Evolutionary conservation across 352 stramenopile genomes (phyloP), one percentile per base, ranked within the genome.

Genomic region (Saprolegnia parasitica): DNA sequence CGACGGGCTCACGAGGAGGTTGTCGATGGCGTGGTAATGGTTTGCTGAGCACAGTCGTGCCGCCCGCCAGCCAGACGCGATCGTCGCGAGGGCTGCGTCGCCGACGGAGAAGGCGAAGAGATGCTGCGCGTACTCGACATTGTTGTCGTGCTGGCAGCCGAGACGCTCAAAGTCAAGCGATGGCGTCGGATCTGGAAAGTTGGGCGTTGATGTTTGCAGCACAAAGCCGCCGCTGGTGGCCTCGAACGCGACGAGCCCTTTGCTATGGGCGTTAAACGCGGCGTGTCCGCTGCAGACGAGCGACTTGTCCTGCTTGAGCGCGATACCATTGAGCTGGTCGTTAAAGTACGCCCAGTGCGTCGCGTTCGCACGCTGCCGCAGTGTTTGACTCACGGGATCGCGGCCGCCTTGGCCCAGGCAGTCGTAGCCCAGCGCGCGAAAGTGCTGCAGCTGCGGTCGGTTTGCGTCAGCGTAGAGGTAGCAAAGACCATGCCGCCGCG

Each of bases 291-390:
- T 75, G 63, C 85, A 93, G 24, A 85, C 47, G 1, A 46, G 71
- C 0, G 63, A 45, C 52, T 76, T 72, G n/a, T 72, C 64, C 18
- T 64, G 72, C 37, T 29, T 67, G 16, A 55, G 21, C 6, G 84
- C 82, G 52, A 90, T 86, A 20, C 80, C 83, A 47, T 90, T 89
- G 39, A 90, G 68, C 63, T 93, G 85, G 71, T 93, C 85, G 52
- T 90, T 93, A 54, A 89, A 91, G 16, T 84, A n/a, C 3, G 81
- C 83, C 85, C 85, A 93, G 65, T 90, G 90, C 23, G 58, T 56
- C 21, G 58, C 58, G 50, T 55, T 67, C 55, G 73, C 61, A 21
- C 77, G 76, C 64, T 90, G 81, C 39, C 81, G 79, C 50, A 93
- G 74, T 49, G 85, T 91, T 42, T 84, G 85, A 45, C 83, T 93